phyloP scores from a whole-genome alignment of 495 filamentous ascomycete genomes.

The Aspergillus wentii region DNA sequence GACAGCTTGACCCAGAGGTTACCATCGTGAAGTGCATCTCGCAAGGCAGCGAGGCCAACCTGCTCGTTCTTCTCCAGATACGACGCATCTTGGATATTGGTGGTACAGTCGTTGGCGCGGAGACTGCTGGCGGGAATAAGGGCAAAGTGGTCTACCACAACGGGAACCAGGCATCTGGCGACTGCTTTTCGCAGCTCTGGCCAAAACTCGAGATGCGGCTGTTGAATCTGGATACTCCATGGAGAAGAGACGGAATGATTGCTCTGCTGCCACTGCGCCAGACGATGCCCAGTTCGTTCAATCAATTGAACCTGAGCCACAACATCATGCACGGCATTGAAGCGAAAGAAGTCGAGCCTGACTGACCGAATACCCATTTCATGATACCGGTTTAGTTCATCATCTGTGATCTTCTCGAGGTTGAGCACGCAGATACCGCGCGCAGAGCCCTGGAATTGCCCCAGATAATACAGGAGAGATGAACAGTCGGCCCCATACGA shows the following conservation, averaged over 20 bases:
- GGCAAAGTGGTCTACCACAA: slow-evolving; percentile 10
- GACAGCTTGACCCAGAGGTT: slow-evolving; percentile 7
- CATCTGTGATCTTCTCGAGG: slow-evolving; percentile 5
- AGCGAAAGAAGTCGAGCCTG: slow-evolving; percentile 4
- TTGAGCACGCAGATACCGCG: slow-evolving; percentile 7
- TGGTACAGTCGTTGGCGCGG: not conserved
- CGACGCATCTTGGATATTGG: slow-evolving; percentile 2
- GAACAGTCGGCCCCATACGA: slow-evolving; percentile 4
- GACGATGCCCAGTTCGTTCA: not conserved
- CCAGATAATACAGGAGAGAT: slow-evolving; percentile 3
- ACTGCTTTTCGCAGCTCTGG: not conserved
- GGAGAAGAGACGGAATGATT: no score
- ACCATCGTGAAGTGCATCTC: not conserved
- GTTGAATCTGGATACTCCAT: slow-evolving; percentile 6
- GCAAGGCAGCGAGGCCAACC: not conserved
- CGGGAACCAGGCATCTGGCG: not conserved
- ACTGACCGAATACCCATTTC: slow-evolving; percentile 4
- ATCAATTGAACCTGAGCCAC: not conserved
- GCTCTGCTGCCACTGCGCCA: slow-evolving; percentile 1
- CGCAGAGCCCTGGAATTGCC: not conserved
- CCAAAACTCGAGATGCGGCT: slow-evolving; percentile 6
- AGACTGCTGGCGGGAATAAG: slow-evolving; percentile 3
- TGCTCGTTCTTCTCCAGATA: not conserved
- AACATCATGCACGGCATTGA: slow-evolving; percentile 2
- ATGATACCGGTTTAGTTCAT: slow-evolving; percentile 4